These are phyloP conservation scores for Sequoiadendron giganteum DNA, from an alignment of 75 land plant species.

Conservation along the genomic window DNA sequence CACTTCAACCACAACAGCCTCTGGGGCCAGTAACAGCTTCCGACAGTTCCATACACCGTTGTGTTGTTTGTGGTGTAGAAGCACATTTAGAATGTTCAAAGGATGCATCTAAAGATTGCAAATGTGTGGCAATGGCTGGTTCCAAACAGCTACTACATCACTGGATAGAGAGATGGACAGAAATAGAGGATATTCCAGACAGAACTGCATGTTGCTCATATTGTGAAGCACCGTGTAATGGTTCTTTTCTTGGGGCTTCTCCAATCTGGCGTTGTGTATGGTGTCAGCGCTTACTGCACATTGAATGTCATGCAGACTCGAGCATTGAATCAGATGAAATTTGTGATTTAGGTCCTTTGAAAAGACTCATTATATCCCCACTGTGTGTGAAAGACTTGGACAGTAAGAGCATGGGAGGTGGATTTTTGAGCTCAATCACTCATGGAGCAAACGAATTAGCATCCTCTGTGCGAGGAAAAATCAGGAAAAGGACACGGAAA, in stretches of 20 bases:
- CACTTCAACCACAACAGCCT: constrained; percentile 57
- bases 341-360: constrained; percentile 85
- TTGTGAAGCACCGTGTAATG: constrained; percentile 88
- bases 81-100: constrained; percentile 70
- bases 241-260: constrained; percentile 71
- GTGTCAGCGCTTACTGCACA: constrained; percentile 88
- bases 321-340: constrained; percentile 60
- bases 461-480: constrained; percentile 65
- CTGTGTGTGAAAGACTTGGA: constrained; percentile 69
- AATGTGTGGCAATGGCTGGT: constrained; percentile 78
- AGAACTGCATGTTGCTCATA: constrained; percentile 68
- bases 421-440: constrained; percentile 71
- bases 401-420: constrained; percentile 20
- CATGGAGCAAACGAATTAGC: constrained; percentile 91
- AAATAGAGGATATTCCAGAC: constrained; percentile 67
- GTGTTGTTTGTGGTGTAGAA: constrained; percentile 72
- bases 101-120: constrained; percentile 81
- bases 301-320: constrained; percentile 74
- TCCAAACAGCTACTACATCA: constrained; percentile 63
- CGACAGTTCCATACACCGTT: constrained; percentile 47
- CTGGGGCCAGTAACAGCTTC: constrained; percentile 45
- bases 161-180: constrained; percentile 87
- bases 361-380: constrained; percentile 80
- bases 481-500: constrained; percentile 57
- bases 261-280: constrained; percentile 92